Evolutionary conservation across 108 stramenopile species (phyloP).

Genomic region (Skeletonema grethae): DNA sequence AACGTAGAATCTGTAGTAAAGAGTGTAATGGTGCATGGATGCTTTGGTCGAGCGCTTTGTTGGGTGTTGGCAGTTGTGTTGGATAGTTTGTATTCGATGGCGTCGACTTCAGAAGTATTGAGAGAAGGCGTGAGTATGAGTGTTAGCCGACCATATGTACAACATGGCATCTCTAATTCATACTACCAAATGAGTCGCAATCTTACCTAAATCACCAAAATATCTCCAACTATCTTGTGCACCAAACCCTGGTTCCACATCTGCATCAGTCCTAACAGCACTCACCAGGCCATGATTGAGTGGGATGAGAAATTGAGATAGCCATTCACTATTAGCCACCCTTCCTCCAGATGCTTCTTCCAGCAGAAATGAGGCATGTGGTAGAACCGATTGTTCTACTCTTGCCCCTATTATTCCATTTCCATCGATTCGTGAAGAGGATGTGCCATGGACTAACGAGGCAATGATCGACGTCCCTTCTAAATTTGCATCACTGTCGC

Average conservation of each 20-base stretch:
- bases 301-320: conserved; percentile 26
- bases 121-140: not conserved
- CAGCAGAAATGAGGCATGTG: conserved; percentile 21
- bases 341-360: conserved; percentile 7
- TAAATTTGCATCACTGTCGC: not conserved
- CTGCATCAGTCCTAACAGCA: not conserved
- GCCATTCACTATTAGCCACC: conserved; percentile 14
- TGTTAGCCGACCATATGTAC: not conserved
- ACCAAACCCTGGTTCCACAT: conserved; percentile 14
- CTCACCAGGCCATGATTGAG: conserved; percentile 19
- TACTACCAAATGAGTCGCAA: not conserved
- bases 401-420: not conserved
- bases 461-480: conserved; percentile 8
- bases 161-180: not conserved
- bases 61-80: not conserved
- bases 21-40: conserved; percentile 21
- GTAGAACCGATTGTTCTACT: conserved; percentile 5
- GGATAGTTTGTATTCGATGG: conserved; percentile 18
- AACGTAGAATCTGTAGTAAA: conserved; percentile 54
- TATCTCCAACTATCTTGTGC: conserved; percentile 37
- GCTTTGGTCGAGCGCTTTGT: not conserved
- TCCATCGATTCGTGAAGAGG: not conserved
- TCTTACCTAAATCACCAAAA: conserved; percentile 47
- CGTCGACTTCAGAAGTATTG: conserved; percentile 15
- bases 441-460: conserved; percentile 10